These are phyloP conservation scores for Sphagnum magellanicum DNA, from an alignment of 228 moss, liverwort and hornwort species.

Conservation along the genomic window DNA sequence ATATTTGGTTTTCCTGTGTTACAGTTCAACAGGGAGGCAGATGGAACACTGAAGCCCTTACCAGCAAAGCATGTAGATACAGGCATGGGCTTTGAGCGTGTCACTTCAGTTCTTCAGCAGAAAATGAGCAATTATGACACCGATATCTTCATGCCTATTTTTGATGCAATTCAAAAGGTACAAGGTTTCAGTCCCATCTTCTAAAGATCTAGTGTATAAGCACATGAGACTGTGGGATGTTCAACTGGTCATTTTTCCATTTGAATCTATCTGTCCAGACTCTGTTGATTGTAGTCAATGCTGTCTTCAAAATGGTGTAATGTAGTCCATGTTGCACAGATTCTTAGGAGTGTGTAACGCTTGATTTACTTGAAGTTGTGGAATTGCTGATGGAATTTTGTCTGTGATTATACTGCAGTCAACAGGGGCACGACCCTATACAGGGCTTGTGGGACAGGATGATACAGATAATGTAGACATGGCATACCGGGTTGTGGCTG, in stretches of 20 bases:
- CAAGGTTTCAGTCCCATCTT: conserved; percentile 1
- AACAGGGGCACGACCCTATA: conserved; percentile 44
- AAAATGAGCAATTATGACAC: conserved; percentile 69
- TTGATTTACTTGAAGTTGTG: not conserved
- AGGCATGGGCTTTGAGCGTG: conserved; percentile 61
- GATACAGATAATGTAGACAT: conserved; percentile 55
- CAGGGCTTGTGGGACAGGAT: conserved; percentile 51
- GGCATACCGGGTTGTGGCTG: conserved; percentile 59
- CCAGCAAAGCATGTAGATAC: conserved; percentile 59
- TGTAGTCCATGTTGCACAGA: too few relatives aligned
- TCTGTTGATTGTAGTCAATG: too few relatives aligned
- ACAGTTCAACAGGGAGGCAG: conserved; percentile 56
- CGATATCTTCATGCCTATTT: conserved; percentile 57
- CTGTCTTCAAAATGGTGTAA: too few relatives aligned
- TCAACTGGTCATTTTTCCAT: not conserved
- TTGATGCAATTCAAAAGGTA: conserved; percentile 50
- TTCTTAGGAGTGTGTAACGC: too few relatives aligned
- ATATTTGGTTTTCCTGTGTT: not conserved
- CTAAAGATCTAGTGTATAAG: too few relatives aligned
- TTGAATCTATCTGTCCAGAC: too few relatives aligned
- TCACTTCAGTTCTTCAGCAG: conserved; percentile 49
- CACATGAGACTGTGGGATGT: not conserved
- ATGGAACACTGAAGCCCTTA: conserved; percentile 44
- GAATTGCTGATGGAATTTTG: too few relatives aligned
- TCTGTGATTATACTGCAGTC: conserved; percentile 11